Evolutionary conservation across 495 filamentous ascomycete genomes (phyloP), one percentile per base, ranked within the genome.

Genomic region (Chaetomium fimeti): DNA sequence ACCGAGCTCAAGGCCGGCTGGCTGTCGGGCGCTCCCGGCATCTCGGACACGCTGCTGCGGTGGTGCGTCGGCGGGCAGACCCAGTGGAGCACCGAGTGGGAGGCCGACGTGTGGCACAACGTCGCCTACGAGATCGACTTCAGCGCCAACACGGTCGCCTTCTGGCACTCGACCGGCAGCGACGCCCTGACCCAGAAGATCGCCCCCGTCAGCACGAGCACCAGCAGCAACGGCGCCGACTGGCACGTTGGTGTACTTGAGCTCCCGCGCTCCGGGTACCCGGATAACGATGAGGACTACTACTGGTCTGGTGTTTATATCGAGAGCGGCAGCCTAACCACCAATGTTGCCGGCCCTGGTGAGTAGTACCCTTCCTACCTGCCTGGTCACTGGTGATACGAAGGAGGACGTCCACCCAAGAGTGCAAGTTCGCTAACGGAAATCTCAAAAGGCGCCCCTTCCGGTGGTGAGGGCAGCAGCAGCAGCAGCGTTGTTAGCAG

Each of bases 211-310:
- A 75, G 71, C 61, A 81, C 83, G 2, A 84, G 80, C 53, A 82
- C 87, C 16, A 87, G 81, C 47, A 88, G 84, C 36, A 90, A 91
- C 73, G 89, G 87, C 62, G 83, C 81, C 11, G 89, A 91, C 72
- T 92, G 88, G 89, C 89, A 92, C 74, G 75, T 92, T 3, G 89
- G 89, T 56, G 82, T 90, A 49, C 79, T 91, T 32, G 82, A 89
- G 66, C 80, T 91, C 57, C 84, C 87, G 13, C 82, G 85, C 60
- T 77, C 77, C 13, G 84, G 84, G 9, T 80, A 79, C 54, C 70
- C 81, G 16, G 84, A 86, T 54, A 72, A 71, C 11, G 74, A 70
- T 49, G 81, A 91, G 80, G 88, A 91, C 70, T 90, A 83, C 80
- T 91, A 83, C 72, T 91, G 85, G 77, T 87, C 84, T 18, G 89